These are phyloP conservation scores for Fusarium sp. DNA, from an alignment of 2,329 filamentous ascomycete genomes.

Conservation along the genomic window DNA sequence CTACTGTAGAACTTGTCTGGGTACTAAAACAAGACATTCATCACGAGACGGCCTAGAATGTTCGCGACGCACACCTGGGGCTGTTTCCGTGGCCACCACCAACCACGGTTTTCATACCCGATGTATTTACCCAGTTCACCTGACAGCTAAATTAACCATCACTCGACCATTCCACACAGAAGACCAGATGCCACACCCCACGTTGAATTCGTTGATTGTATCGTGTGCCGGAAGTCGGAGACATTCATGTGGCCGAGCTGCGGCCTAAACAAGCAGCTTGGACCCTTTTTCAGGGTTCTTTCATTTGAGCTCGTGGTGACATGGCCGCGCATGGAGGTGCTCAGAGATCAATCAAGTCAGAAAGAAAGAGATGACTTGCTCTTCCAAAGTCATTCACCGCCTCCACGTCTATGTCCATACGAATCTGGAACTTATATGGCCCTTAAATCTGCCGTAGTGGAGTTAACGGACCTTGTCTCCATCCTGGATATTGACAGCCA, in stretches of 20 bases:
- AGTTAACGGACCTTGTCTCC: not conserved
- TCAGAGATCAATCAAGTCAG: not conserved
- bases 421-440: not conserved
- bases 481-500: not conserved
- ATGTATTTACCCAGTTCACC: slow-evolving; percentile 15
- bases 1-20: not conserved
- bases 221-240: slow-evolving; percentile 1
- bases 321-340: not conserved
- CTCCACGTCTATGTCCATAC: not conserved
- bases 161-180: not conserved
- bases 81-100: slow-evolving; percentile 31
- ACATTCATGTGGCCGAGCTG: slow-evolving; percentile 1
- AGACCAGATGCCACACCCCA: slow-evolving; percentile 1
- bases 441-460: not conserved
- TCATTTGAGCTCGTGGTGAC: slow-evolving; percentile 4
- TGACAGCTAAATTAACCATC: slow-evolving; percentile 2
- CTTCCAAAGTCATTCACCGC: not conserved
- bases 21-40: slow-evolving; percentile 21
- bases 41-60: slow-evolving; percentile 17
- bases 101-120: slow-evolving; percentile 12
- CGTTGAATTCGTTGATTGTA: not conserved
- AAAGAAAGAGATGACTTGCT: not conserved
- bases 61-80: slow-evolving; percentile 6
- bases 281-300: slow-evolving; percentile 28
- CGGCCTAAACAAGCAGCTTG: slow-evolving; percentile 9